Conservation (phyloP, 176 grass and related monocot genomes). For the Puccinellia tenuiflora region DNA sequence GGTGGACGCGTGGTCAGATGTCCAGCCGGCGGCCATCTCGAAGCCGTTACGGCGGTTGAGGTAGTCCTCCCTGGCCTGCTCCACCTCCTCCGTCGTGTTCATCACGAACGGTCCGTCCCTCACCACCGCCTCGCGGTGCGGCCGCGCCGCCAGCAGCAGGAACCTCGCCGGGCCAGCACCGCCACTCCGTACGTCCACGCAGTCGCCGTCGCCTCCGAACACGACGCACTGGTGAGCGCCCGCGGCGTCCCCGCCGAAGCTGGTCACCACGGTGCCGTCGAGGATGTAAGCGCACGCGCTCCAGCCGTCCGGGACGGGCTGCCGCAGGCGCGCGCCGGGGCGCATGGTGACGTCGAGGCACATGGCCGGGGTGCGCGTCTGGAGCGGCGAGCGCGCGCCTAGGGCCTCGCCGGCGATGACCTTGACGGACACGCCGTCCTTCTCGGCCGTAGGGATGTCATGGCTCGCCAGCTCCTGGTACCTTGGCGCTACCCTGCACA, state of each 20-base stretch:
- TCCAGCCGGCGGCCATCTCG: slow-evolving; percentile 62
- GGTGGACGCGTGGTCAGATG: background rate
- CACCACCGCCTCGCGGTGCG: slow-evolving; percentile 55
- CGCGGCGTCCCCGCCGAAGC: slow-evolving; percentile 22
- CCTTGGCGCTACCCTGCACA: slow-evolving; percentile 60
- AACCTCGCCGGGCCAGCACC: slow-evolving; percentile 19
- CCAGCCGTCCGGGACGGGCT: slow-evolving; percentile 52
- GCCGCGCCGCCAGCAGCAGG: slow-evolving; percentile 52
- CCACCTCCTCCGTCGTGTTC: slow-evolving; percentile 65
- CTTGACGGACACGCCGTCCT: slow-evolving; percentile 58
- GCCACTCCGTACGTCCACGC: slow-evolving; percentile 28
- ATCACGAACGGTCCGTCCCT: slow-evolving; percentile 69
- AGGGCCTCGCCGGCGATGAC: slow-evolving; percentile 83
- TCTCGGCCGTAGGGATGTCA: slow-evolving; percentile 44
- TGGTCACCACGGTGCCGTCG: slow-evolving; percentile 50
- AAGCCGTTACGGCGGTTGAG: slow-evolving; percentile 53
- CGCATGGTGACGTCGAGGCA: slow-evolving; percentile 71
- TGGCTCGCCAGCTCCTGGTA: slow-evolving; percentile 74
- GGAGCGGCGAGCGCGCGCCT: slow-evolving; percentile 44
- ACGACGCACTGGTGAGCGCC: slow-evolving; percentile 48
- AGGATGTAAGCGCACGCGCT: slow-evolving; percentile 66
- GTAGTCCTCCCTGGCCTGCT: slow-evolving; percentile 66
- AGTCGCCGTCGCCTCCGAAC: slow-evolving; percentile 35
- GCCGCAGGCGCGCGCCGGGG: slow-evolving; percentile 38
- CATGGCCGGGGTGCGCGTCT: slow-evolving; percentile 56